phyloP scores from a whole-genome alignment of 768 basidiomycete genomes.

The Lactarius hengduanensis region DNA sequence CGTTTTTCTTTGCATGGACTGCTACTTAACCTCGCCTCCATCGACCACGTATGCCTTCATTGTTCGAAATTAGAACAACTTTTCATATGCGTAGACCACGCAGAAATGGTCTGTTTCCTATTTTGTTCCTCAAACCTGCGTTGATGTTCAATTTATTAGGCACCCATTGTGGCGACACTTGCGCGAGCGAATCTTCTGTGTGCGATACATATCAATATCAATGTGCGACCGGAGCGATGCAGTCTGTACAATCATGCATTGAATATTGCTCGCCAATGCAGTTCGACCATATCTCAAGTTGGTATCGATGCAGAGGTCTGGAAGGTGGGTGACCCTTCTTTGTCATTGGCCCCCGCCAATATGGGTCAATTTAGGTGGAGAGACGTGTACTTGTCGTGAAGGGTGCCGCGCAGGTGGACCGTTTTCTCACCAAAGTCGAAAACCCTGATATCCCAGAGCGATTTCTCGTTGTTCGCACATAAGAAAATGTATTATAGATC shows the following conservation, averaged over 20 bases:
- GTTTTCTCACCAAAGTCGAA: background rate
- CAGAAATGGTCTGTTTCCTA: slow-evolving; percentile 43
- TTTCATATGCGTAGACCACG: slow-evolving; percentile 55
- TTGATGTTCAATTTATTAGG: slow-evolving; percentile 34
- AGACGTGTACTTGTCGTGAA: slow-evolving; percentile 7
- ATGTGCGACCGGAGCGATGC: slow-evolving; percentile 22
- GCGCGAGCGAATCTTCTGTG: slow-evolving; percentile 47
- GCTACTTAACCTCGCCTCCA: slow-evolving; percentile 48
- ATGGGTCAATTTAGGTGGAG: slow-evolving; percentile 15
- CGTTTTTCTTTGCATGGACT: slow-evolving; percentile 66
- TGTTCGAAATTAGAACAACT: slow-evolving; percentile 59
- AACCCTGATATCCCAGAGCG: slow-evolving; percentile 20
- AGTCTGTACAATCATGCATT: slow-evolving; percentile 31
- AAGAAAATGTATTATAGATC: background rate
- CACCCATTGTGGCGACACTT: slow-evolving; percentile 43
- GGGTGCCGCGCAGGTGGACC: slow-evolving; percentile 2
- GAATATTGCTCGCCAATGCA: slow-evolving; percentile 49
- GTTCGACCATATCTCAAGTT: slow-evolving; percentile 53
- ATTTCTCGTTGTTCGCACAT: slow-evolving; percentile 11
- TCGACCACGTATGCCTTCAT: slow-evolving; percentile 53
- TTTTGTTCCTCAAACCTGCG: background rate
- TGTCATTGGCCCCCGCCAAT: too few relatives aligned
- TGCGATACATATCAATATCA: slow-evolving; percentile 61
- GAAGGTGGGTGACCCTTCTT: slow-evolving; percentile 48
- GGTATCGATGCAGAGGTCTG: slow-evolving; percentile 70